Evolutionary conservation across 257 asterid species (phyloP), one percentile per base, ranked within the genome.

Genomic region (Misopates orontium): DNA sequence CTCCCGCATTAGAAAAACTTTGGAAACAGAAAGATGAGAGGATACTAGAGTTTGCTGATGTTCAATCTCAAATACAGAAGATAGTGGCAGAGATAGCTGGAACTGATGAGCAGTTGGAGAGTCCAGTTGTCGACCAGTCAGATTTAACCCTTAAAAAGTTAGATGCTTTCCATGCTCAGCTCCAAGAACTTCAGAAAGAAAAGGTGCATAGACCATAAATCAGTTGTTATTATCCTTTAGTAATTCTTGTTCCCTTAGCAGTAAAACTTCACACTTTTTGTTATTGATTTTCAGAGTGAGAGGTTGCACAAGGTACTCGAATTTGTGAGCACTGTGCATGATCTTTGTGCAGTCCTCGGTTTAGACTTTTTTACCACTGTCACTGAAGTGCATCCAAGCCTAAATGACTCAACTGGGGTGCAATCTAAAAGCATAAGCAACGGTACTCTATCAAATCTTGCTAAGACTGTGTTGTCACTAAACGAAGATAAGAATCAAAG

Each of bases 301-400:
- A 86, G 99, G 75, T 56, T 90, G 87, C 97, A 84, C 73, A 90
- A 78, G 79, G 96, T 94, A 81, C 97, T 90, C 64, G 97, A 90
- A 74, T 83, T 85, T 65, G 99, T 94, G 67, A 85, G 96, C 87
- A 85, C 97, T 0, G 93, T 90, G 56, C 99, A 90, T 48, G 96
- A 88, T 78, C 96, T 94, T 23, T 90, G 97, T 81, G 95, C 88
- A 32, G 99, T 94, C 40, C 97, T 94, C 72, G 96, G 96, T 51
- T 61, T 86, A 87, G 97, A 90, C 77, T 90, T 94, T 79, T 70
- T 78, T 48, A 81, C 84, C 42, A 88, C 93, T 8, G 95, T 90
- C 70, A 80, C 93, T 4, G 91, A 90, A 74, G 99, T 88, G 71
- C 99, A 94, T 66, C 95, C 97, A 39, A 94, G 97, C 86, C 75